Conservation (phyloP, 2,329 filamentous ascomycete species). For the Stagonosporopsis cucurbitacearum region DNA sequence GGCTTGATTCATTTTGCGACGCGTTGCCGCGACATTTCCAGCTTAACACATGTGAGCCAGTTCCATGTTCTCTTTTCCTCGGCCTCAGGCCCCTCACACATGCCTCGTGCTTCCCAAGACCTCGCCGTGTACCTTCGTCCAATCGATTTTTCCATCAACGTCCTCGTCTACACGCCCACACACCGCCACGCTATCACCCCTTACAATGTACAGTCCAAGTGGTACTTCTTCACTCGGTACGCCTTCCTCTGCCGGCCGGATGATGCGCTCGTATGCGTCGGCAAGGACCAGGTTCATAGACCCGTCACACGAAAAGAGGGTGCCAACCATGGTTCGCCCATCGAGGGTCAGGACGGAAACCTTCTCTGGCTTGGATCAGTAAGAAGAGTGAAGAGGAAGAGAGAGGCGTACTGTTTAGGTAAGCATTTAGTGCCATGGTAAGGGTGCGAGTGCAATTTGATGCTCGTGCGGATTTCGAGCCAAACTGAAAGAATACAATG, state of each 20-base stretch:
- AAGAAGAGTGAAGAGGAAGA: neutral
- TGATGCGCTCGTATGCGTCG: constrained; percentile 85
- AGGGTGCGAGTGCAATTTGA: neutral
- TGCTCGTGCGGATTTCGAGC: neutral
- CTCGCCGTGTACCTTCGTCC: constrained; percentile 85
- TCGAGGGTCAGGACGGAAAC: constrained; percentile 91
- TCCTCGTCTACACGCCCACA: constrained; percentile 90
- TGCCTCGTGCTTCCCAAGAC: constrained; percentile 88
- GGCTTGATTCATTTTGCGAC: neutral
- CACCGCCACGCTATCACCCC: constrained; percentile 92
- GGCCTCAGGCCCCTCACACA: constrained; percentile 24
- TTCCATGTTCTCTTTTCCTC: neutral
- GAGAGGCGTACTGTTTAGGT: constrained; percentile 49
- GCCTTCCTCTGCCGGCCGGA: constrained; percentile 81
- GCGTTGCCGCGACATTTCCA: neutral
- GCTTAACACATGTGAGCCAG: neutral
- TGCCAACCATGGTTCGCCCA: constrained; percentile 79
- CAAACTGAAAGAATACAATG: neutral
- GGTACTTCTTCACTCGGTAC: constrained; percentile 81
- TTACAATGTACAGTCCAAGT: constrained; percentile 87
- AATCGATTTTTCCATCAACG: constrained; percentile 89
- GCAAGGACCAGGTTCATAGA: constrained; percentile 90
- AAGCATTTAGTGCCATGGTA: constrained; percentile 52
- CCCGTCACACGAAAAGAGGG: constrained; percentile 84
- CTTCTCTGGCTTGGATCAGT: constrained; percentile 68